Evolutionary conservation across 2,329 filamentous ascomycete species (phyloP).

Genomic region (Pseudopyrenochaeta lycopersici): DNA sequence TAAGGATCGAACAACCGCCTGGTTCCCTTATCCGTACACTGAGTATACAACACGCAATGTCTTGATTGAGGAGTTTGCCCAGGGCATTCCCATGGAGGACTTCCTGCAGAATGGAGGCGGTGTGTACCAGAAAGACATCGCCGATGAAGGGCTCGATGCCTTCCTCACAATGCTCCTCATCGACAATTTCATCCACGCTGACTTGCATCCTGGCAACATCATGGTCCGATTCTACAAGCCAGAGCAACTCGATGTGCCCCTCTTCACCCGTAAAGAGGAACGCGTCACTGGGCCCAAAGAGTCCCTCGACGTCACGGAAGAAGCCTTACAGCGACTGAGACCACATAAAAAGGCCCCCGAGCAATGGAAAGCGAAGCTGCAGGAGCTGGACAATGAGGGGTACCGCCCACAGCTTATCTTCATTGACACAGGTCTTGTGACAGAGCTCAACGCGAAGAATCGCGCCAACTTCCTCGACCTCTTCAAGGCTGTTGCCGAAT

Average conservation of each 20-base stretch:
- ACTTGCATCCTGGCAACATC: conserved; percentile 96
- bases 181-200: conserved; percentile 97
- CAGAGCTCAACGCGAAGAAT: conserved; percentile 87
- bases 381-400: conserved; percentile 82
- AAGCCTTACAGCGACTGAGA: conserved; percentile 80
- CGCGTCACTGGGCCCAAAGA: conserved; percentile 53
- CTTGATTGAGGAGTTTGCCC: conserved; percentile 92
- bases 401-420: conserved; percentile 95
- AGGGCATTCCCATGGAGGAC: conserved; percentile 88
- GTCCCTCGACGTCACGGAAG: conserved; percentile 81
- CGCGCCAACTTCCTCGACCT: conserved; percentile 91
- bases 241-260: conserved; percentile 71
- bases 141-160: conserved; percentile 91
- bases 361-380: conserved; percentile 78
- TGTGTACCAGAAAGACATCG: conserved; percentile 91
- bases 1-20: conserved; percentile 87
- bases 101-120: conserved; percentile 93
- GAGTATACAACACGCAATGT: conserved; percentile 94
- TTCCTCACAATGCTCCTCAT: conserved; percentile 96
- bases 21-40: conserved; percentile 93
- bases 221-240: conserved; percentile 99
- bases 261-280: conserved; percentile 54
- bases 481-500: conserved; percentile 94
- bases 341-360: conserved; percentile 73
- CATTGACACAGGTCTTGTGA: conserved; percentile 95